phyloP scores from a whole-genome alignment of 768 basidiomycete species.

The Trametes cinnabarina region DNA sequence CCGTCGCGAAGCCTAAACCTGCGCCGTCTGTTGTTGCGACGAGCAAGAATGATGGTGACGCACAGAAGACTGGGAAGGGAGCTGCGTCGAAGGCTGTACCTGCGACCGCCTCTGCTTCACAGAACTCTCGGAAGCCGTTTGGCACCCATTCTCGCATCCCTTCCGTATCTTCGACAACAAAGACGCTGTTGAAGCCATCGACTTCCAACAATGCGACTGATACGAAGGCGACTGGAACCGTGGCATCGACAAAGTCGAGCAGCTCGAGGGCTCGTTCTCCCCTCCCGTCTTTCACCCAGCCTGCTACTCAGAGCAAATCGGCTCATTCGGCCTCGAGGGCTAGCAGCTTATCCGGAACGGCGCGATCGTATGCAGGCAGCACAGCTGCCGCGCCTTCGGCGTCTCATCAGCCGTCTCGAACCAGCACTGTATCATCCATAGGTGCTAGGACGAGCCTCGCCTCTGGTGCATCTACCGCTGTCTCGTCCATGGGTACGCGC shows the following conservation, averaged over 20 bases:
- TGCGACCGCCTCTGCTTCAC: not conserved
- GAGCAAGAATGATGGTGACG: not conserved
- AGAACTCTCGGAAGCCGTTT: slow-evolving; percentile 13
- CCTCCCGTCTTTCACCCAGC: slow-evolving; percentile 26
- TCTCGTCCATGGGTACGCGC: slow-evolving; percentile 48
- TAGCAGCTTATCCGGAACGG: slow-evolving; percentile 25
- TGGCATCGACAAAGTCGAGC: slow-evolving; percentile 14
- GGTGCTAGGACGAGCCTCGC: slow-evolving; percentile 30
- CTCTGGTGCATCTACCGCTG: slow-evolving; percentile 28
- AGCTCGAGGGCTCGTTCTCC: slow-evolving; percentile 24
- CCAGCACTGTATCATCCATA: slow-evolving; percentile 25
- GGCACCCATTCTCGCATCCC: slow-evolving; percentile 10
- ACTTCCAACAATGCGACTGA: not conserved
- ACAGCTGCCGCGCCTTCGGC: slow-evolving; percentile 3
- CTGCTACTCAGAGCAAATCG: slow-evolving; percentile 7
- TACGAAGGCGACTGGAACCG: slow-evolving; percentile 6
- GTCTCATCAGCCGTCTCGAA: slow-evolving; percentile 8
- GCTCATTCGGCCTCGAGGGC: slow-evolving; percentile 9
- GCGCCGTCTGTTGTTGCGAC: slow-evolving; percentile 4
- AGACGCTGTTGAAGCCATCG: slow-evolving; percentile 9
- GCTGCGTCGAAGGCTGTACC: slow-evolving; percentile 2
- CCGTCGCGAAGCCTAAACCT: slow-evolving; percentile 28
- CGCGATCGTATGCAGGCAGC: slow-evolving; percentile 19
- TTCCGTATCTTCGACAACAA: slow-evolving; percentile 9
- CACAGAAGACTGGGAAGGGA: slow-evolving; percentile 7